Evolutionary conservation across 306 rosid genomes (phyloP), one percentile per base, ranked within the genome.

Genomic region (Ormosia semicastrata): DNA sequence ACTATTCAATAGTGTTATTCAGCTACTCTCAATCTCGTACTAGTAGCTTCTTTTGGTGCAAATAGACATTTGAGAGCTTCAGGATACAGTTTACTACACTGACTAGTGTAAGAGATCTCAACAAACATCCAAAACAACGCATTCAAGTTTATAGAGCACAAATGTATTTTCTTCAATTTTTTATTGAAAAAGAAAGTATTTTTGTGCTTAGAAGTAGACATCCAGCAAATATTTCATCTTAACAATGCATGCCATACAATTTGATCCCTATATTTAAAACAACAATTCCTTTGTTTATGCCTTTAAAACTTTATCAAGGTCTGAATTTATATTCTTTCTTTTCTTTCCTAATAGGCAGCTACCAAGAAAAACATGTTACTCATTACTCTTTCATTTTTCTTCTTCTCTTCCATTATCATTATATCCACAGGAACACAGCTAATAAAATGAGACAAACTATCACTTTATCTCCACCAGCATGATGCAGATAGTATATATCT

Each of bases 91-190:
- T 69, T 50, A 6, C 69, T n/a, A 29, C 32, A 33, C 47, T 44
- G 40, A 70, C 34, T 62, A 49, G 59, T 4, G 39, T 33, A 44
- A 24, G 33, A 33, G 24, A n/a, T 34, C 74, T 34, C 46, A 37
- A 44, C 68, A n/a, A 77, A 33, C 58, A 57, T 37, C 14, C 37
- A 47, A 83, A 63, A 73, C 54, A 83, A 32, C 9, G 63, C 8
- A 71, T 30, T 52, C 75, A 14, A 65, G 46, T 63, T 73, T 41
- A 29, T 29, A 41, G 56, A 13, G 10, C n/a, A 8, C 41, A 62
- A 43, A 33, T 1, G 14, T 36, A 69, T 41, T 41, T 57, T 33
- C 9, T 15, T 47, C 14, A 29, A 14, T 2, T 32, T 34, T 36
- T 72, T 41, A 10, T 13, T 54, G 63, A 58, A 47, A 17, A n/a